These are phyloP conservation scores for Colletotrichum coccodes DNA, from an alignment of 2,329 filamentous ascomycete species.

Conservation along the genomic window DNA sequence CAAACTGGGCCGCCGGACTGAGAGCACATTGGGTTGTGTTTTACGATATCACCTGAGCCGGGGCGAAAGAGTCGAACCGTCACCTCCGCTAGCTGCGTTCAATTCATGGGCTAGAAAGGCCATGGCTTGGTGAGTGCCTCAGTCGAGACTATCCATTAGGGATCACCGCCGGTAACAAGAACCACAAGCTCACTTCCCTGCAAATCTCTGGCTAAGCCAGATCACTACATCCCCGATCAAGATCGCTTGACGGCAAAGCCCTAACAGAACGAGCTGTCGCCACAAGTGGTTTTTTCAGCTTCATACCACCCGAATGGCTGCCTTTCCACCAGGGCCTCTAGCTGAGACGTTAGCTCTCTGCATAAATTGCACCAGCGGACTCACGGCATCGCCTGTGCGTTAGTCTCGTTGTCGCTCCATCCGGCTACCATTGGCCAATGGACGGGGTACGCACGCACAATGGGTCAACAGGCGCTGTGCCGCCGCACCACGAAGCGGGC, in stretches of 20 bases:
- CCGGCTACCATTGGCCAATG: conserved; percentile 19
- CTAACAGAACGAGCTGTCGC: background rate
- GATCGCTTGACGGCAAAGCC: background rate
- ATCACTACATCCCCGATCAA: background rate
- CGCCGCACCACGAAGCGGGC: conserved; percentile 31
- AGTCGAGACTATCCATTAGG: background rate
- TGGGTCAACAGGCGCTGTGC: conserved; percentile 27
- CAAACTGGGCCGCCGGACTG: background rate
- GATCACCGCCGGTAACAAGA: too few species aligned
- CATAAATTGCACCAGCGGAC: conserved; percentile 26
- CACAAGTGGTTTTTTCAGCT: conserved; percentile 2
- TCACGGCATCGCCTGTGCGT: conserved; percentile 23
- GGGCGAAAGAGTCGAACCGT: background rate
- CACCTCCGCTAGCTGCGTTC: background rate
- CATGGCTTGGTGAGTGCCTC: background rate
- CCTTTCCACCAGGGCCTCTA: conserved; percentile 19
- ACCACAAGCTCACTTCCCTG: too few species aligned
- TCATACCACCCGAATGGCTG: background rate
- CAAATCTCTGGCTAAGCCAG: background rate
- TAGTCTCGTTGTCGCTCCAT: conserved; percentile 22
- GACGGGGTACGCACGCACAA: conserved; percentile 12
- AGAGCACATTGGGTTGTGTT: background rate
- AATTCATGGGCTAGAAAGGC: background rate
- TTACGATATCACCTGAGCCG: background rate
- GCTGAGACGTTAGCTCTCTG: conserved; percentile 31